Conservation (phyloP, 352 stramenopile genomes). For the Phytophthora tubulina region DNA sequence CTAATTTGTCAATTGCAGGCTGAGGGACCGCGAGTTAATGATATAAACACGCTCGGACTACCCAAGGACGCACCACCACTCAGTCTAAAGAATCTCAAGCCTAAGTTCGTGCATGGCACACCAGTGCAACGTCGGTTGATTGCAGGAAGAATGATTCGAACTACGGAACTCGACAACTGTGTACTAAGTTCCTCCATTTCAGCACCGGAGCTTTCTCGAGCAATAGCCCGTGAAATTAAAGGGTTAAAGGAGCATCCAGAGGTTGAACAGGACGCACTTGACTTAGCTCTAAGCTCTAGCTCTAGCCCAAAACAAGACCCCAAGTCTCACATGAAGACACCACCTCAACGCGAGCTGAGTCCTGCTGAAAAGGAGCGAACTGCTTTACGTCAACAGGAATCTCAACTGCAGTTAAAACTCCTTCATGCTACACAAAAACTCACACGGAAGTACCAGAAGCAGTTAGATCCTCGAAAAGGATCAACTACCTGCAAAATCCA, state of each 20-base stretch:
- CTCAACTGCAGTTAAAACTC: slow-evolving; percentile 59
- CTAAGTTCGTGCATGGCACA: slow-evolving; percentile 49
- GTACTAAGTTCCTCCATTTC: slow-evolving; percentile 36
- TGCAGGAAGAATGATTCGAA: slow-evolving; percentile 51
- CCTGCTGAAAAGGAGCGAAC: slow-evolving; percentile 33
- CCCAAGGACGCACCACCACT: slow-evolving; percentile 34
- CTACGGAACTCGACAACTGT: slow-evolving; percentile 10
- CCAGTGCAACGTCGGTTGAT: slow-evolving; percentile 51
- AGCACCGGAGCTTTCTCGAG: slow-evolving; percentile 36
- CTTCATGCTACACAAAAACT: slow-evolving; percentile 73
- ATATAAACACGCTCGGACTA: slow-evolving; percentile 58
- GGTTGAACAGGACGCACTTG: slow-evolving; percentile 25
- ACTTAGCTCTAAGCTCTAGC: slow-evolving; percentile 20
- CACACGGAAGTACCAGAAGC: slow-evolving; percentile 76
- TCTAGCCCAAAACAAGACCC: slow-evolving; percentile 3
- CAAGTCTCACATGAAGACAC: background rate
- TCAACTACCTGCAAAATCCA: slow-evolving; percentile 50
- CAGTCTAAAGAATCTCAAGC: slow-evolving; percentile 4
- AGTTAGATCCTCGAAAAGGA: slow-evolving; percentile 41
- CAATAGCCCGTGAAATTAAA: slow-evolving; percentile 33
- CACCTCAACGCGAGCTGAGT: slow-evolving; percentile 5
- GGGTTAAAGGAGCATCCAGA: slow-evolving; percentile 22
- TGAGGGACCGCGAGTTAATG: slow-evolving; percentile 28
- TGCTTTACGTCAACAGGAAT: slow-evolving; percentile 44
- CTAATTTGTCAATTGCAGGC: slow-evolving; percentile 25